Evolutionary conservation across 768 basidiomycete genomes (phyloP), one percentile per base, ranked within the genome.

Genomic region (Lyophyllum shimeji): DNA sequence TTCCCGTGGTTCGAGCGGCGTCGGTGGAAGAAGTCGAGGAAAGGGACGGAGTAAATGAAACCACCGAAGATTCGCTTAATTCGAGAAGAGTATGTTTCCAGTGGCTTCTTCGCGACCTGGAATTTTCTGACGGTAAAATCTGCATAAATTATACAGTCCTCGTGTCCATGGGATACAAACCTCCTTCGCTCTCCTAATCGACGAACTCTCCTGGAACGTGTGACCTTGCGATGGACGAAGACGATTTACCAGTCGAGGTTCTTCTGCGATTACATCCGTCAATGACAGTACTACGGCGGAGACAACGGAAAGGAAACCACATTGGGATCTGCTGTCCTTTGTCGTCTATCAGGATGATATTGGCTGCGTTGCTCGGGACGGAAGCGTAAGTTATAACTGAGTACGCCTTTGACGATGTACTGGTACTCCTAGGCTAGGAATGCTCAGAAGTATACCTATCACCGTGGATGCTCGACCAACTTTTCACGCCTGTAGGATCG

Each of bases 241-340:
- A n/a, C 29, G 25, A 46, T 46, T 46, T 57, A 31, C 23, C 52
- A 46, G 58, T 46, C 24, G 34, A 17, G 9, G n/a, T 46, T 18
- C 49, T 47, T 46, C 51, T 60, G 39, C 25, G 15, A 37, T 24
- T 37, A 23, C 21, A 46, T 13, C 17, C 11, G 31, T 52, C 45
- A 52, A 49, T 29, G 43, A 7, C 23, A 9, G 29, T 18, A 9
- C 7, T 15, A n/a, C 11, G 15, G 25, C 11, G 7, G 21, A 31
- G 7, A 5, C 3, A 39, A 43, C 53, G 44, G 44, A 39, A 39
- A 12, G 27, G 11, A 24, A 60, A 70, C 59, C 61, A 74, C 74
- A 72, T 55, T 27, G 69, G 68, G 46, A 73, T 69, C 54, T 72
- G 71, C 37, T 71, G 65, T 44, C 73, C 73, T 56, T 62, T 60